A percentile compares a stretch with the other conserved stretches of the same genome.
Evolutionary conservation across 768 basidiomycete species (phyloP).

Genomic region (Boletus fagicola): DNA sequence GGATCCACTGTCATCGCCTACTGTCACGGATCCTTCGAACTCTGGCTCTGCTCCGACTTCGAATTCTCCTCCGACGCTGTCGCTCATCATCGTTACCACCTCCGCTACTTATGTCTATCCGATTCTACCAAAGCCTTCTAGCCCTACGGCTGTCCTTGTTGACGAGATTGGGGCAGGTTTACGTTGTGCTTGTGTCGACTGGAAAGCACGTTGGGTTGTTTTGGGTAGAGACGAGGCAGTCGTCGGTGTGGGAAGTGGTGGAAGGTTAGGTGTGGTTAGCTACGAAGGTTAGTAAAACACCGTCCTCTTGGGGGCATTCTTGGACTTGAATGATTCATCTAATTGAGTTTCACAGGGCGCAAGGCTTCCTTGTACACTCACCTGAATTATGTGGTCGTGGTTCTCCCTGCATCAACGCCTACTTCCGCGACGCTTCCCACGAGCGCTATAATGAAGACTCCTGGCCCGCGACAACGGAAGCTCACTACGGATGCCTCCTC

Average conservation of each 20-base stretch:
- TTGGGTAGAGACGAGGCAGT: constrained; percentile 91
- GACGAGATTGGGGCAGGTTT: constrained; percentile 86
- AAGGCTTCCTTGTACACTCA: constrained; percentile 78
- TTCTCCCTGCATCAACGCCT: constrained; percentile 80
- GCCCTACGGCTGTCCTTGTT: constrained; percentile 62
- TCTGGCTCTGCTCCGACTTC: background rate
- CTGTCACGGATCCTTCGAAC: constrained; percentile 20
- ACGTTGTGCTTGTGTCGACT: constrained; percentile 82
- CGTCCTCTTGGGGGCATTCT: background rate
- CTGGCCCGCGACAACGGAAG: constrained; percentile 24
- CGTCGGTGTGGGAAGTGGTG: constrained; percentile 79
- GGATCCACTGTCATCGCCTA: constrained; percentile 19
- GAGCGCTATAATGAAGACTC: constrained; percentile 57
- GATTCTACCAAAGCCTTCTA: constrained; percentile 67
- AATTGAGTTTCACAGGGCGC: constrained; percentile 15
- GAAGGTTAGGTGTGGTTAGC: constrained; percentile 80
- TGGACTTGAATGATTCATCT: background rate
- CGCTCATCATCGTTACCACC: constrained; percentile 87
- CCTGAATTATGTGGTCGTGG: constrained; percentile 83
- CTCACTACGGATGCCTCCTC: constrained; percentile 16
- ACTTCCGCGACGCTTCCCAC: constrained; percentile 46
- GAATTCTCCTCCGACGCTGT: constrained; percentile 41
- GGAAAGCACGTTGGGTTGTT: constrained; percentile 68
- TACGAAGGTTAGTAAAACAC: constrained; percentile 71
- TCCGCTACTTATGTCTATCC: constrained; percentile 76